phyloP scores from a whole-genome alignment of 495 filamentous ascomycete genomes.

The Amorphotheca resinae region DNA sequence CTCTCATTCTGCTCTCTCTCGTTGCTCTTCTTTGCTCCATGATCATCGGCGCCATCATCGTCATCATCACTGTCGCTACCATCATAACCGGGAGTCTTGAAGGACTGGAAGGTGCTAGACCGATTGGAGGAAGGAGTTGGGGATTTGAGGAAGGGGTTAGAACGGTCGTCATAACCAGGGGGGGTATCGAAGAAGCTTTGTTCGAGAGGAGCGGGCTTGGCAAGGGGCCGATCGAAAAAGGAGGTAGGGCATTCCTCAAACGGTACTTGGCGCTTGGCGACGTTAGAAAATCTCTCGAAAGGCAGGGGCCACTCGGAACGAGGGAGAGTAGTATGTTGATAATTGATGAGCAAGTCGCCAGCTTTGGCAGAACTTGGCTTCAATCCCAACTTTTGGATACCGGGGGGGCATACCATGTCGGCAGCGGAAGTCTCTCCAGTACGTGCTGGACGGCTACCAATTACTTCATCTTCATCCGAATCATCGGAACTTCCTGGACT shows the following conservation, averaged over 20 bases:
- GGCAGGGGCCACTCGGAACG: no score
- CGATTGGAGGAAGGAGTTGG: background rate
- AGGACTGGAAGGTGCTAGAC: background rate
- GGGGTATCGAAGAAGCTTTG: background rate
- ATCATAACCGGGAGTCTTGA: background rate
- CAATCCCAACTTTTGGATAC: background rate
- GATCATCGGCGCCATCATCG: background rate
- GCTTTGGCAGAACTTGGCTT: no score
- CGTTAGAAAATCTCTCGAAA: no score
- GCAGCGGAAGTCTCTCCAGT: background rate
- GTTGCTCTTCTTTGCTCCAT: background rate
- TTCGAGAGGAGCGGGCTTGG: background rate
- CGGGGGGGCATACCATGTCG: no score
- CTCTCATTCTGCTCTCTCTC: background rate
- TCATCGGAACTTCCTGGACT: conserved; percentile 1
- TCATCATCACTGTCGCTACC: background rate
- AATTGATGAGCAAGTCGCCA: background rate
- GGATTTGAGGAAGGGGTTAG: background rate
- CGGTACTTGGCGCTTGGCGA: background rate
- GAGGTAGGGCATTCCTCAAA: background rate
- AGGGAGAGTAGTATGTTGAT: background rate
- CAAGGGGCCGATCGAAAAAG: background rate
- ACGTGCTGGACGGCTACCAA: background rate
- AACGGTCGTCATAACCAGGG: background rate
- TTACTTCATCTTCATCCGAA: background rate